Base-by-base conservation (phyloP, 306 rosid genomes). In the Acmispon strigosus region DNA sequence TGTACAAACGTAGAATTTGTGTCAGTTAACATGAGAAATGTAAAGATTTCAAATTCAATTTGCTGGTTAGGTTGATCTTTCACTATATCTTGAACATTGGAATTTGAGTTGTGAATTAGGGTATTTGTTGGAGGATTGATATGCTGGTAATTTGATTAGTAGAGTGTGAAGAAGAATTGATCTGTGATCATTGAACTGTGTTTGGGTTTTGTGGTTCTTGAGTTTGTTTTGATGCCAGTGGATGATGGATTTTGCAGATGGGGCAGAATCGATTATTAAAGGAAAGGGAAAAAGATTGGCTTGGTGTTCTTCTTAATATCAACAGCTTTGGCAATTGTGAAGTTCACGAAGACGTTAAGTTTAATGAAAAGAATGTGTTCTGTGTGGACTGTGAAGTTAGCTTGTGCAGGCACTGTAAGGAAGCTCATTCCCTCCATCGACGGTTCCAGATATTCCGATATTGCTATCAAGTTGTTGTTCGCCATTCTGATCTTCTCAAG, bases 391-490 rank as follows among this genome's bases (percentile, higher is more conserved):
- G 96, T 68, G 63, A 16, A 36, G 27, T 64, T 53, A 86, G 76
- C 22, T 71, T 88, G 42, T 92, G 98, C 76, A 85, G 79, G 76
- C 86, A 88, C 78, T 89, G 94, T 34, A 39, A 66, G 52, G 76
- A 71, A 54, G 62, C 80, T 70, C 98, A 93, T 78, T 68, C 76
- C 70, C 81, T 68, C 11, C 98, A 93, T 76, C 75, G 77, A 34
- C 76, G 67, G 13, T 63, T 93, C 57, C 96, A 93, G 80, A 87
- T 93, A 54, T 87, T 84, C 86, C 85, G 79, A 72, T 93, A 93
- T 17, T 87, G 84, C 1, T 87, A 88, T 70, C 89, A 83, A 16
- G 85, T 90, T 69, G 98, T 93, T 1, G 81, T 88, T 16, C 90
- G 93, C 60, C 83, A 80, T 66, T 81, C 84, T 0, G 94, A 90